Conservation (phyloP, 176 grass and related monocot genomes). For the Oryza meyeriana region DNA sequence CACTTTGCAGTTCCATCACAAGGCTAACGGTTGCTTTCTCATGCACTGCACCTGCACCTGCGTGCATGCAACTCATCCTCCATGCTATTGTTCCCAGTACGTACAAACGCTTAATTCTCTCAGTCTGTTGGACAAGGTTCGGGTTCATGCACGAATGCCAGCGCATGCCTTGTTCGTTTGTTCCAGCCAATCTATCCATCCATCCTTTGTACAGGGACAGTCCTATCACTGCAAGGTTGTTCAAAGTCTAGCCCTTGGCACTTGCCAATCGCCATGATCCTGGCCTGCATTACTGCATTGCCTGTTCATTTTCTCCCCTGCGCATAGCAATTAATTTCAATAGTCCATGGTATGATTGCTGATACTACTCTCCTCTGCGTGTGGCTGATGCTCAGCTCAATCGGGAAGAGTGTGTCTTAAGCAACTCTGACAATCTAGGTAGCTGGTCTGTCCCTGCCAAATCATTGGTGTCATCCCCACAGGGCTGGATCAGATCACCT, state of each 20-base stretch:
- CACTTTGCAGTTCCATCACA: conserved; percentile 3
- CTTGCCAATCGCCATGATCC: neutral
- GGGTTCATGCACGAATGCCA: conserved; percentile 47
- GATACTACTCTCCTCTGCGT: neutral
- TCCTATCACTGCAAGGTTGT: conserved; percentile 29
- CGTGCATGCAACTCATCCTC: neutral
- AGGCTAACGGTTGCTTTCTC: conserved; percentile 6
- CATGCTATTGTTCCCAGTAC: neutral
- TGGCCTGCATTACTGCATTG: conserved; percentile 25
- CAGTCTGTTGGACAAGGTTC: neutral
- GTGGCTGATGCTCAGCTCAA: neutral
- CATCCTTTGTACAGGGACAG: conserved; percentile 25
- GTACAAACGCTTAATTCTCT: neutral
- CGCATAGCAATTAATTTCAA: neutral
- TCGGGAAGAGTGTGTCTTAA: conserved; percentile 36
- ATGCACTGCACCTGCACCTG: conserved; percentile 8
- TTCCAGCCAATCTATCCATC: conserved; percentile 23
- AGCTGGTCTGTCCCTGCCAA: neutral
- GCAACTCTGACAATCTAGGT: conserved; percentile 24
- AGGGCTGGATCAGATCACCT: neutral
- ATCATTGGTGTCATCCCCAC: conserved; percentile 13
- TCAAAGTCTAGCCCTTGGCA: conserved; percentile 15
- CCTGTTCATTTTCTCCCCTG: conserved; percentile 30
- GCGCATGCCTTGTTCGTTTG: conserved; percentile 12
- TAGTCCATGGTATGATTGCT: conserved; percentile 9